These are phyloP conservation scores for Agrocybe praecox DNA, from an alignment of 768 basidiomycete species.

Conservation along the genomic window DNA sequence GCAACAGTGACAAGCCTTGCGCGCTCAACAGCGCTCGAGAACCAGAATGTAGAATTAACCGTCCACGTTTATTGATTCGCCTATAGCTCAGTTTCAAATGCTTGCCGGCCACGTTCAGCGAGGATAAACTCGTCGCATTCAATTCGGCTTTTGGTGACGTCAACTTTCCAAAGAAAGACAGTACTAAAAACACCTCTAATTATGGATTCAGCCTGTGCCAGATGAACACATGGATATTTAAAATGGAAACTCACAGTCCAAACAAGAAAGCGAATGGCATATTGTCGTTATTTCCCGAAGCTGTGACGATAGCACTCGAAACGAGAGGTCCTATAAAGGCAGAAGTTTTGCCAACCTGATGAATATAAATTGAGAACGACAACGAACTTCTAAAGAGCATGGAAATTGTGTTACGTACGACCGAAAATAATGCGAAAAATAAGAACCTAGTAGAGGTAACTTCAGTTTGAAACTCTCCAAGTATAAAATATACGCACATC, in stretches of 20 bases:
- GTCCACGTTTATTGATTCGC: background rate
- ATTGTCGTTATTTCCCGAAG: conserved; percentile 67
- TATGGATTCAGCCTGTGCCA: background rate
- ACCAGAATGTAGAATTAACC: background rate
- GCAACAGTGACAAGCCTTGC: background rate
- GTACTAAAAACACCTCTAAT: conserved; percentile 54
- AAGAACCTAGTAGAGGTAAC: conserved; percentile 49
- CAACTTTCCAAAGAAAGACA: conserved; percentile 62
- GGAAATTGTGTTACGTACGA: conserved; percentile 38
- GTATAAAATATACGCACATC: conserved; percentile 45
- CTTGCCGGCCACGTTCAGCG: conserved; percentile 45
- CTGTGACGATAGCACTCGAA: conserved; percentile 74
- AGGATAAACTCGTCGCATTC: conserved; percentile 65
- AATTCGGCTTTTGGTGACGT: conserved; percentile 61
- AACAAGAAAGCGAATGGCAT: conserved; percentile 80
- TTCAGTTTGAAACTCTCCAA: background rate
- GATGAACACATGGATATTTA: background rate
- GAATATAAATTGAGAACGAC: background rate
- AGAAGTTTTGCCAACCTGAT: conserved; percentile 71
- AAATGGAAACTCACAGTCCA: conserved; percentile 55
- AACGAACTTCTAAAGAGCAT: background rate
- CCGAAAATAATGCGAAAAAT: conserved; percentile 75
- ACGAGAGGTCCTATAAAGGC: conserved; percentile 79
- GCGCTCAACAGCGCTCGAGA: background rate
- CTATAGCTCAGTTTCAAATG: conserved; percentile 17